Evolutionary conservation across 2,329 filamentous ascomycete genomes (phyloP), one percentile per base, ranked within the genome.

Genomic region (Endoconidiophora polonica): DNA sequence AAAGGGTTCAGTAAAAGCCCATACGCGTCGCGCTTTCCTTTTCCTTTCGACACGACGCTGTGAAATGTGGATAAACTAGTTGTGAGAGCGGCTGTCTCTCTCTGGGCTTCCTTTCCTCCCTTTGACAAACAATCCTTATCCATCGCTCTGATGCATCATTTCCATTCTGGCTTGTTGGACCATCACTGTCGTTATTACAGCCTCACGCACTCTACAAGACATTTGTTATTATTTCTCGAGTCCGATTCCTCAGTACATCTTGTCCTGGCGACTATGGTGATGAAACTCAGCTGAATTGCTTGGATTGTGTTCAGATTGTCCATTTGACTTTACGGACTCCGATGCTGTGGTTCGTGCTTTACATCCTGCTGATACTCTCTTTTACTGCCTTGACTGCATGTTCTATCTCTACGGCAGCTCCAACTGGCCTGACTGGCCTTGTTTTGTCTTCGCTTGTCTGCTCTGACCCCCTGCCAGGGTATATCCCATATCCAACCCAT

Each of bases 351-450:
- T 44, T 50, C 43, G 48, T 49, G 50, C 56, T 56, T 52, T 52
- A 40, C 47, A 29, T 38, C 52, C 44, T 54, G 20, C 56, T 59
- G 53, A 55, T 52, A 54, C 46, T 56, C 54, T 55, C 54, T 55
- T 54, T 52, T 48, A 48, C 46, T 48, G 40, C 46, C 49, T 42
- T 54, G 48, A 36, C 46, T 54, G 54, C 52, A 43, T 43, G 22
- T 20, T 22, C 40, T 22, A 24, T 18, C 40, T 22, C 40, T 4
- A 29, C 20, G 40, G 40, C 12, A 22, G 40, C 20, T 43, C 43
- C 20, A n/a, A 36, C 44, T 46, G 44, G 44, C 7, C 33, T 46
- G 33, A 29, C 4, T 38, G 36, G n/a, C 36, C 39, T 29, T 40
- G 44, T 24, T 43, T 24, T 43, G 29, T 33, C 22, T 41, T 41